Base-by-base conservation (phyloP, 2,329 filamentous ascomycete species). In the Hymenoscyphus linearis region DNA sequence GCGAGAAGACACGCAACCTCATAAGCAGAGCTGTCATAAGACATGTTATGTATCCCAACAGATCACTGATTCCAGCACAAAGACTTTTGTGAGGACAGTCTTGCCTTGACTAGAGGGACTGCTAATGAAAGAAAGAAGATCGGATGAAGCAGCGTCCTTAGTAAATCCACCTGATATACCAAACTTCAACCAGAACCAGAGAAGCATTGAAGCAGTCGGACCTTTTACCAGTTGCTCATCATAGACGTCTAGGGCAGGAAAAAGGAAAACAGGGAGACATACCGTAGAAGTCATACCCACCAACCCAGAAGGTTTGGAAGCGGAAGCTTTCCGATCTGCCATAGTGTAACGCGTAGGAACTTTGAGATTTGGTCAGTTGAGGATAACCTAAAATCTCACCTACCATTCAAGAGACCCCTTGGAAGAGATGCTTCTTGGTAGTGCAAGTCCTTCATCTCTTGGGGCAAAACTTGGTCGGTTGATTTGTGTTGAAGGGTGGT, bases 171-270 rank as follows among this genome's bases (percentile, higher is more conserved):
- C 40, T 52, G 37, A 60, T 25, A 60, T 40, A 55, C 52, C 58
- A 55, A 56, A 59, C 52, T 54, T 67, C 68, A 69, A 70, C 70
- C 71, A 73, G 73, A 76, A 82, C 80, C 82, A 78, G 79, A 72
- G 74, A 69, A 72, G 67, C 62, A 55, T 64, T 74, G 71, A 70
- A 74, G 76, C 75, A 74, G 79, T 86, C 82, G 77, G 83, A 83
- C 83, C 83, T 85, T 86, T 86, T 86, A 85, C 83, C 83, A 83
- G 70, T 74, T 71, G 64, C 71, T 79, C 82, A 85, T 85, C 83
- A 82, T 79, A 61, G 74, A 71, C 68, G 25, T 18, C 4, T 13
- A 35, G 18, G 9, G 22, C 10, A 37, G 5, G 54, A 50, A 14
- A 37, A 34, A 47, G 10, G n/a, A 26, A 57, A 25, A 57, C 56